Base-by-base conservation (phyloP, 805 yeast genomes). In the Cyberlindnera xylosilytica region DNA sequence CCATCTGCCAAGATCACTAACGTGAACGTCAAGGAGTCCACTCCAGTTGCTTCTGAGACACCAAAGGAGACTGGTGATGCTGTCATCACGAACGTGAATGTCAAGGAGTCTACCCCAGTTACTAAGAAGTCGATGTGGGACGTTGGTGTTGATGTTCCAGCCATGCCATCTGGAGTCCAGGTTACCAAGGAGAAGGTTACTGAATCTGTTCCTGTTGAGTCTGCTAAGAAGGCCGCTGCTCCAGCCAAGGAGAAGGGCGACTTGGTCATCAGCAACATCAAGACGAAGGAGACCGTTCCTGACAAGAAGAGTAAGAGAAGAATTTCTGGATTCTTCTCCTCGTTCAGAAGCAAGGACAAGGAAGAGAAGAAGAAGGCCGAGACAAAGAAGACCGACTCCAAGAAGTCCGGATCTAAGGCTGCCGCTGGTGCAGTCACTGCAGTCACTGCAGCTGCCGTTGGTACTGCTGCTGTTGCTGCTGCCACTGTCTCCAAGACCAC, bases 241-340 rank as follows among this genome's bases (percentile, higher is more conserved):
- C 16, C 33, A n/a, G 16, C 30, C 13, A 27, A 27, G 16, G n/a
- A 7, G 12, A 37, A 20, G 27, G 39, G 28, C 8, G 34, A 15
- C 15, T 16, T 30, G 7, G 28, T 30, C 28, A 16, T 30, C 39
- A 22, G 4, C 28, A 22, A 28, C n/a, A 28, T 16, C 20, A 30
- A 24, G 15, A 31, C 26, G 13, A 28, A n/a, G 27, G 39, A 29
- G 28, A 9, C 20, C 28, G 22, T 15, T 17, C 39, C 42, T 19
- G n/a, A 8, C 8, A 5, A 40, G 7, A 47, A 44, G 46, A 39
- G 41, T 17, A 50, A 50, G 49, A 50, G 49, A 48, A 41, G 46
- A 31, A 39, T 44, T 11, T 50, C 54, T 6, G 52, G 54, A 3
- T 39, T 50, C 34, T 50, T 50, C 43, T 32, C 44, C 11, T 23